Percentiles rank a stretch among this genome's conserved stretches.
Evolutionary conservation across 177 flowering plant genomes (phyloP).

Genomic region (Vitis hybrid): DNA sequence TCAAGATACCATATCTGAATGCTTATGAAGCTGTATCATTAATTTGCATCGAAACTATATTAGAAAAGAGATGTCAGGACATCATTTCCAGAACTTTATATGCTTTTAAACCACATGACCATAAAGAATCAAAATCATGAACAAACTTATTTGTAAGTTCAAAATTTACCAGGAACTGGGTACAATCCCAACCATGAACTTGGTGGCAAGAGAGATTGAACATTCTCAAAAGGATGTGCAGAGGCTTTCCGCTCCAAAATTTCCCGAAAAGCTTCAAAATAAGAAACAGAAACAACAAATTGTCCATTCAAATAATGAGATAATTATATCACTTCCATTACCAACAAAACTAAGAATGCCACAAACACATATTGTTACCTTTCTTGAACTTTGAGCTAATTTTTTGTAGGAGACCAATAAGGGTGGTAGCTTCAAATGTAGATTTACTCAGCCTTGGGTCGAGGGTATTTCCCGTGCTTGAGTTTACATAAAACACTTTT

Average conservation of each 20-base stretch:
- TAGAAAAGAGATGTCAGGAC: no score
- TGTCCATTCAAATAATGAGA: background rate
- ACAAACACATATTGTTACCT: slow-evolving; percentile 38
- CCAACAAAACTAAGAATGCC: background rate
- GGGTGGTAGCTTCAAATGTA: slow-evolving; percentile 73
- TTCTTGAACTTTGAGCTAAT: slow-evolving; percentile 89
- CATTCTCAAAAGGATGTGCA: slow-evolving; percentile 97
- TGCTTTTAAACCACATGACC: background rate
- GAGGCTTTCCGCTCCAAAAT: slow-evolving; percentile 80
- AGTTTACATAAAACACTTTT: slow-evolving; percentile 75
- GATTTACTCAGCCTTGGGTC: slow-evolving; percentile 75
- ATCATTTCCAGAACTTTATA: background rate
- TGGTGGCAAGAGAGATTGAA: slow-evolving; percentile 85
- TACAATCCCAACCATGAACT: slow-evolving; percentile 86
- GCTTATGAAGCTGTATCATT: no score
- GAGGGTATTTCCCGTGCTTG: slow-evolving; percentile 67
- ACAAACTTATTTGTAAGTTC: background rate
- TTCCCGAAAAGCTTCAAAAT: slow-evolving; percentile 79
- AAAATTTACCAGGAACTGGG: slow-evolving; percentile 75
- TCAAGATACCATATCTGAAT: no score
- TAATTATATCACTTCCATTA: background rate
- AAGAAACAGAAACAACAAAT: slow-evolving; percentile 1
- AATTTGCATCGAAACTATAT: no score
- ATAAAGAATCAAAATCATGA: background rate
- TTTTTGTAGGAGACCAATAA: slow-evolving; percentile 85